phyloP scores from a whole-genome alignment of 148 eudicot genomes.

The Rhododendron williamsianum region DNA sequence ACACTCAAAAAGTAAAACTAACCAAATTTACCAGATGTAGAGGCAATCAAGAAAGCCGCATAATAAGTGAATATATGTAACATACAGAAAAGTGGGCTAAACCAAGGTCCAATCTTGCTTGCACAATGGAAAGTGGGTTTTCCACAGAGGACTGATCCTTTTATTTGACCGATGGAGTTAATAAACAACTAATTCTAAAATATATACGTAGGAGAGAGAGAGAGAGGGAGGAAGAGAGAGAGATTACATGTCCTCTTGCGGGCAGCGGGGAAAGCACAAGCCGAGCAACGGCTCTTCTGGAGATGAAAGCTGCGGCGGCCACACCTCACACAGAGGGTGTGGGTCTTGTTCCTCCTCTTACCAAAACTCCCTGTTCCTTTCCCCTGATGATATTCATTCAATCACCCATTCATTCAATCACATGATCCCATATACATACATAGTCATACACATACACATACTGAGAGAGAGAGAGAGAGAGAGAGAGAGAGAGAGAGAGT shows the following conservation, averaged over 20 bases:
- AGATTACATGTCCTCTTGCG: constrained; percentile 66
- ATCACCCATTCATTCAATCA: neutral
- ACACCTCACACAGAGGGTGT: constrained; percentile 79
- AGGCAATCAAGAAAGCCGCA: neutral
- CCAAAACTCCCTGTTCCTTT: constrained; percentile 90
- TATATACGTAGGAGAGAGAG: neutral
- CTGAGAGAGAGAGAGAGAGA: neutral
- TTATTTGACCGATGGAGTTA: neutral
- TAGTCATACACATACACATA: neutral
- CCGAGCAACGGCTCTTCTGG: constrained; percentile 86
- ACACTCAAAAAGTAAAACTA: neutral
- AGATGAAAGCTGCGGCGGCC: constrained; percentile 90
- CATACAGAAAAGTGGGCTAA: neutral
- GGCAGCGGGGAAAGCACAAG: constrained; percentile 83
- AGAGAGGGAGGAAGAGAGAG: neutral
- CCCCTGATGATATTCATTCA: constrained; percentile 18
- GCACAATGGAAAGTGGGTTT: neutral
- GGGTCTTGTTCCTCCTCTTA: constrained; percentile 93
- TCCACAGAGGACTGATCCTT: neutral
- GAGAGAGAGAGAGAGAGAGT: constrained; percentile 2
- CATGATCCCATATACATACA: neutral
- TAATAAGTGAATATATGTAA: neutral
- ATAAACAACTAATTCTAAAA: neutral
- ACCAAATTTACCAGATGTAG: neutral
- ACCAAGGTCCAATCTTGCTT: neutral